Conservation (phyloP, 2,329 filamentous ascomycete species). For the Geosmithia morbida region DNA sequence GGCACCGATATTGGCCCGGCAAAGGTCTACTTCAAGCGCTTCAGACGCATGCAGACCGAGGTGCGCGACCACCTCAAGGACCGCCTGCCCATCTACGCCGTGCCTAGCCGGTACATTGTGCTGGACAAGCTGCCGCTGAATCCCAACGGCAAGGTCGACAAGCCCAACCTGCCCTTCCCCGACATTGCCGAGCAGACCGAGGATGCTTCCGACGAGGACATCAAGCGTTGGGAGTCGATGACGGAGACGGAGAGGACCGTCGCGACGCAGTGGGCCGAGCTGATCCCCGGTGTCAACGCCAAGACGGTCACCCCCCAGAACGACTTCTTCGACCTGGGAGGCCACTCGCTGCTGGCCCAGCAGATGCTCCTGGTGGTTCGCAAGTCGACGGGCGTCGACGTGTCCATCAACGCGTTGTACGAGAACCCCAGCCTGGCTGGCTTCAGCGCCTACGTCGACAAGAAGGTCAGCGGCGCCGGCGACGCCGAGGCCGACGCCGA, state of each 20-base stretch:
- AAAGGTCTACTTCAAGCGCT: constrained; percentile 27
- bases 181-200: constrained; percentile 51
- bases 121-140: constrained; percentile 48
- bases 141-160: constrained; percentile 71
- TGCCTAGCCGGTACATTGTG: constrained; percentile 18
- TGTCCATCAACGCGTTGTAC: constrained; percentile 17
- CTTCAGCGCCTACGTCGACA: constrained; percentile 15
- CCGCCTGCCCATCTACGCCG: constrained; percentile 26
- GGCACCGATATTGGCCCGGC: constrained; percentile 28
- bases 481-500: constrained; percentile 25
- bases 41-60: constrained; percentile 29
- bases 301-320: constrained; percentile 36
- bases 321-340: constrained; percentile 23
- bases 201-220: constrained; percentile 18
- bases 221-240: constrained; percentile 36
- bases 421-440: constrained; percentile 11
- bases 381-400: constrained; percentile 12
- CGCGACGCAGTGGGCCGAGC: constrained; percentile 51
- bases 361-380: constrained; percentile 54
- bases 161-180: constrained; percentile 64
- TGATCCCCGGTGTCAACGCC: constrained; percentile 52
- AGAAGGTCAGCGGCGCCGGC: constrained; percentile 10
- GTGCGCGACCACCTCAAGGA: constrained; percentile 54
- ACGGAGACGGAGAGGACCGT: constrained; percentile 22
- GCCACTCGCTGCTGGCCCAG: constrained; percentile 42